Conservation (phyloP, 345 rosid genomes). For the Rhodomyrtus tomentosa region DNA sequence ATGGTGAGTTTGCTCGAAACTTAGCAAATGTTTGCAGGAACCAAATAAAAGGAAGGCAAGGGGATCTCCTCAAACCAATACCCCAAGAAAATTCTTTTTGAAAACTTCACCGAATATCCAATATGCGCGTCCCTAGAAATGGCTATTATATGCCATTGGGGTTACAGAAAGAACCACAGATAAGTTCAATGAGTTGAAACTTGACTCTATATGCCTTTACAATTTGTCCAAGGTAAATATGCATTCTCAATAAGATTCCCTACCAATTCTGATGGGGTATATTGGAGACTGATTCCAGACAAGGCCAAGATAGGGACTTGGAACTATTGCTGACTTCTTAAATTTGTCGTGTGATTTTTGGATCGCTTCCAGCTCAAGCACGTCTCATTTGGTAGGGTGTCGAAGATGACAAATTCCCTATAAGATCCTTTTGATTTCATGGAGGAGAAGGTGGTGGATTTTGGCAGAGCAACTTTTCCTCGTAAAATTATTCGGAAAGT, state of each 20-base stretch:
- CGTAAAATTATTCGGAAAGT: background rate
- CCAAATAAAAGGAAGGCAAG: background rate
- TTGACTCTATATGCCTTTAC: background rate
- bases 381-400: background rate
- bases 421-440: background rate
- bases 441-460: background rate
- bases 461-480: background rate
- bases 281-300: background rate
- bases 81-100: background rate
- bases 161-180: background rate
- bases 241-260: background rate
- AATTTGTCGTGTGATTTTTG: background rate
- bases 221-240: background rate
- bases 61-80: background rate
- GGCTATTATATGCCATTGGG: background rate
- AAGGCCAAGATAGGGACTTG: background rate
- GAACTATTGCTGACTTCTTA: background rate
- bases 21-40: background rate
- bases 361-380: background rate
- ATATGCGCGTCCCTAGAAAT: background rate
- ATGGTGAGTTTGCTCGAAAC: background rate
- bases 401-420: background rate
- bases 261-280: background rate
- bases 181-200: background rate
- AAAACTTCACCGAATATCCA: background rate